Conservation (phyloP, 306 rosid species). For the Medicago arabica region DNA sequence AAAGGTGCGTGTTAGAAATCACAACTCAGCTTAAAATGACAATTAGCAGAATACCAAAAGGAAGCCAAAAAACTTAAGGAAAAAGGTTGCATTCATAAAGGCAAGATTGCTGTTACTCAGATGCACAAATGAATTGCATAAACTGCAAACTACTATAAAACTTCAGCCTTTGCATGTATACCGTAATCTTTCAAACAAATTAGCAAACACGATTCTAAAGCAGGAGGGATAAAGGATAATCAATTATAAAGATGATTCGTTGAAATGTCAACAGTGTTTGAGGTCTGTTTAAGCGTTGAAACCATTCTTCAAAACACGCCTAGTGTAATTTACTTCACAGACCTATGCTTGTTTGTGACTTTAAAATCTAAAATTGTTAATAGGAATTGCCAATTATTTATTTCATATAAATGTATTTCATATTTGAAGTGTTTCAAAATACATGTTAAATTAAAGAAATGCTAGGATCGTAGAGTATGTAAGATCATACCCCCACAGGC, state of each 20-base stretch:
- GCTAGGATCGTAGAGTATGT: slow-evolving; percentile 24
- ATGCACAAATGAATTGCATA: slow-evolving; percentile 28
- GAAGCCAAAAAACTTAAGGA: slow-evolving; percentile 10
- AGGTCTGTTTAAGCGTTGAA: slow-evolving; percentile 10
- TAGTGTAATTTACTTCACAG: slow-evolving; percentile 3
- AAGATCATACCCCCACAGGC: slow-evolving; percentile 62
- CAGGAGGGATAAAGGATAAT: slow-evolving; percentile 5
- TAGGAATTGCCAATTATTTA: slow-evolving; percentile 26
- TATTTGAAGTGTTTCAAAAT: slow-evolving; percentile 32
- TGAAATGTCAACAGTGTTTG: slow-evolving; percentile 16
- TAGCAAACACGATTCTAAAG: slow-evolving; percentile 14
- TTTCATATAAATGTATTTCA: slow-evolving; percentile 8
- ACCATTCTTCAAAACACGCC: slow-evolving; percentile 8
- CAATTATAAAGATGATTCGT: background rate
- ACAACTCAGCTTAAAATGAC: slow-evolving; percentile 21
- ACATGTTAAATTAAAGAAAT: slow-evolving; percentile 15
- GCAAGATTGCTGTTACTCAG: background rate
- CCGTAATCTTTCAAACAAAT: slow-evolving; percentile 29
- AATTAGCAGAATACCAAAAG: slow-evolving; percentile 32
- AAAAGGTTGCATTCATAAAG: slow-evolving; percentile 15
- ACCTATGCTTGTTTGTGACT: slow-evolving; percentile 19
- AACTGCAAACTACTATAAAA: slow-evolving; percentile 16
- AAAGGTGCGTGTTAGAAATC: background rate
- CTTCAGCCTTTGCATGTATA: background rate
- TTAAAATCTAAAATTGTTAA: slow-evolving; percentile 1